A percentile compares a stretch with the other conserved stretches of the same genome.
These are phyloP conservation scores for Angomonas desouzai DNA, from an alignment of 208 protist species.

Conservation along the genomic window DNA sequence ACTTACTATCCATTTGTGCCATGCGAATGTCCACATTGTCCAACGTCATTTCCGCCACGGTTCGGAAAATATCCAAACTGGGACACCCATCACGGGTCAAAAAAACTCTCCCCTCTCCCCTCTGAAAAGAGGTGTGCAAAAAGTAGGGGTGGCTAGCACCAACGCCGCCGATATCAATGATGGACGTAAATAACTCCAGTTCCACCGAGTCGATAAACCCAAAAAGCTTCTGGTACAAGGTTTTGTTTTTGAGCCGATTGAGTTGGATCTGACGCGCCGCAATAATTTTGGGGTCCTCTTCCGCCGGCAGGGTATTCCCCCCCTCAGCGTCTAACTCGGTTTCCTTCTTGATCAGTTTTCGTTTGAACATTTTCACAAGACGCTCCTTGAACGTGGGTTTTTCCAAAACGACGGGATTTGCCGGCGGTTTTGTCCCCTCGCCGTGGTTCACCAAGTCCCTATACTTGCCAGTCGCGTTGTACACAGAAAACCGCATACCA, in stretches of 20 bases:
- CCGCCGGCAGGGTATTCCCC: constrained; percentile 16
- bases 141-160: constrained; percentile 70
- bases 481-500: constrained; percentile 70
- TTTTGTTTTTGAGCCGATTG: constrained; percentile 34
- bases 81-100: constrained; percentile 59
- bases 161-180: constrained; percentile 66
- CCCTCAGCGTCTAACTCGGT: constrained; percentile 20
- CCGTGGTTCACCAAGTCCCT: constrained; percentile 25
- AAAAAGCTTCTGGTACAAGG: constrained; percentile 61
- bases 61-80: constrained; percentile 66
- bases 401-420: constrained; percentile 3
- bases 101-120: constrained; percentile 55
- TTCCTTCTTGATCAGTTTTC: constrained; percentile 15
- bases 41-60: constrained; percentile 67
- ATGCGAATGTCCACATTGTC: constrained; percentile 71
- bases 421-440: background rate
- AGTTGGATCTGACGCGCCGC: constrained; percentile 42
- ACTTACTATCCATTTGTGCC: constrained; percentile 59
- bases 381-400: constrained; percentile 6
- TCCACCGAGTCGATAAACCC: constrained; percentile 72
- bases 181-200: constrained; percentile 65
- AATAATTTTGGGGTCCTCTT: constrained; percentile 14
- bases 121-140: constrained; percentile 65
- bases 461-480: constrained; percentile 85
- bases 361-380: constrained; percentile 16